phyloP scores from a whole-genome alignment of 352 stramenopile genomes.

The Phytophthora rubi region DNA sequence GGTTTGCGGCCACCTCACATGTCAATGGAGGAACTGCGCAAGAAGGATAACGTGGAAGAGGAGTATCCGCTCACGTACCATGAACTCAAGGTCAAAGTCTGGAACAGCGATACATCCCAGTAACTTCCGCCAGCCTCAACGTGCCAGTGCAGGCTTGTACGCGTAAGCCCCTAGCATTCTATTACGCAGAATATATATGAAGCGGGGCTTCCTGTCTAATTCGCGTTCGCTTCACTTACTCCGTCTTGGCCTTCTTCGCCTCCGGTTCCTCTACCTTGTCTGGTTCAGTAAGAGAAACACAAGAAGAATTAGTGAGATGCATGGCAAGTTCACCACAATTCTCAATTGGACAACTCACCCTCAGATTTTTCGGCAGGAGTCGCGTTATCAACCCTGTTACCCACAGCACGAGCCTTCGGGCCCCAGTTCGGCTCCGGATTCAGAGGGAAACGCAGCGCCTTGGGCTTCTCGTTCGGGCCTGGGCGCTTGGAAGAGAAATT shows the following conservation, averaged over 20 bases:
- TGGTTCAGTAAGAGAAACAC: slow-evolving; percentile 30
- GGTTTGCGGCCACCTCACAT: slow-evolving; percentile 69
- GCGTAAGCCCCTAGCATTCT: slow-evolving; percentile 34
- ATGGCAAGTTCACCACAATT: not conserved
- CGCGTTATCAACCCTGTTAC: slow-evolving; percentile 55
- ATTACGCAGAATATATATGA: slow-evolving; percentile 38
- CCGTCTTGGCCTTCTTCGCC: slow-evolving; percentile 82
- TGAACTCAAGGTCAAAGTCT: slow-evolving; percentile 87
- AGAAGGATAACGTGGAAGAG: slow-evolving; percentile 87
- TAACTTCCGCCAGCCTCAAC: slow-evolving; percentile 12
- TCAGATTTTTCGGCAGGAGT: slow-evolving; percentile 25
- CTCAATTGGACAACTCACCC: slow-evolving; percentile 21
- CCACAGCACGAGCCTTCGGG: slow-evolving; percentile 91
- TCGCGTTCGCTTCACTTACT: slow-evolving; percentile 38
- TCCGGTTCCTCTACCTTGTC: slow-evolving; percentile 60
- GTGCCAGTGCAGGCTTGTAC: slow-evolving; percentile 1
- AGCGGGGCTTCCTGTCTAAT: slow-evolving; percentile 26
- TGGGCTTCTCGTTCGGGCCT: slow-evolving; percentile 80
- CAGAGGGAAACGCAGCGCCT: slow-evolving; percentile 92
- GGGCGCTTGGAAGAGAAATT: slow-evolving; percentile 81
- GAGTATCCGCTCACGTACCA: slow-evolving; percentile 89
- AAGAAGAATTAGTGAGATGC: slow-evolving; percentile 18
- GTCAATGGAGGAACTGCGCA: slow-evolving; percentile 79
- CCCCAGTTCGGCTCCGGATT: slow-evolving; percentile 98
- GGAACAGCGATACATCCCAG: slow-evolving; percentile 52